Percentiles rank a stretch among this genome's conserved stretches.
These are phyloP conservation scores for Taphrina wiesneri DNA, from an alignment of 1,139 yeast genomes.

Conservation along the genomic window DNA sequence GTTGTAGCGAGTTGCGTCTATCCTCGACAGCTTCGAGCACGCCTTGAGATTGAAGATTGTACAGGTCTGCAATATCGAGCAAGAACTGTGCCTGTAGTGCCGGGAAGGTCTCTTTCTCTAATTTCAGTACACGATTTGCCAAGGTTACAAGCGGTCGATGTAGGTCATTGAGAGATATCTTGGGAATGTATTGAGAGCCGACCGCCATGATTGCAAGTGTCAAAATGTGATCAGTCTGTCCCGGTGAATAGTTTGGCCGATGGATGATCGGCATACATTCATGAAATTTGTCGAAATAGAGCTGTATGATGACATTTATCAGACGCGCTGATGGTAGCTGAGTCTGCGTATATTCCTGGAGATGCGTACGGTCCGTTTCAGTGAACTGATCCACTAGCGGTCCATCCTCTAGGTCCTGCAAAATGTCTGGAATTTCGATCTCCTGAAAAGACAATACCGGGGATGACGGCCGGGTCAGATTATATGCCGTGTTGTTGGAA, in stretches of 20 bases:
- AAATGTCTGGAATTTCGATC: slow-evolving; percentile 15
- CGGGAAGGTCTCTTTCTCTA: slow-evolving; percentile 21
- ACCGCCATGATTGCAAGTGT: slow-evolving; percentile 23
- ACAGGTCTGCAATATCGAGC: slow-evolving; percentile 24
- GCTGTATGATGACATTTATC: slow-evolving; percentile 19
- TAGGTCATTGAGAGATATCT: background rate
- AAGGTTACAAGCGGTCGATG: slow-evolving; percentile 15
- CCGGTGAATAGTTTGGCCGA: slow-evolving; percentile 19
- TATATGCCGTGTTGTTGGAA: background rate
- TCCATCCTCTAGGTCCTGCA: slow-evolving; percentile 8
- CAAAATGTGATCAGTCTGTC: slow-evolving; percentile 12
- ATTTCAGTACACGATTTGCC: slow-evolving; percentile 12
- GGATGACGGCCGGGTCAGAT: slow-evolving; percentile 24
- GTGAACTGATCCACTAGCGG: slow-evolving; percentile 18
- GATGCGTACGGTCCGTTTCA: slow-evolving; percentile 15
- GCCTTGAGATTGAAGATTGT: slow-evolving; percentile 14
- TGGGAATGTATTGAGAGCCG: slow-evolving; percentile 20
- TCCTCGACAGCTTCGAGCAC: slow-evolving; percentile 27
- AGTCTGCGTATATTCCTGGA: slow-evolving; percentile 23
- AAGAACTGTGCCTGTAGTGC: slow-evolving; percentile 29
- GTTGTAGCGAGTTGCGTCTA: slow-evolving; percentile 11
- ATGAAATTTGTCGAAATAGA: slow-evolving; percentile 26
- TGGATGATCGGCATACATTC: slow-evolving; percentile 11
- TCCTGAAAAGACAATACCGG: slow-evolving; percentile 24
- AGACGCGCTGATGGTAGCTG: slow-evolving; percentile 25